Evolutionary conservation across 2,329 filamentous ascomycete genomes (phyloP), one percentile per base, ranked within the genome.

Genomic region (Penicillium hesseltinei): DNA sequence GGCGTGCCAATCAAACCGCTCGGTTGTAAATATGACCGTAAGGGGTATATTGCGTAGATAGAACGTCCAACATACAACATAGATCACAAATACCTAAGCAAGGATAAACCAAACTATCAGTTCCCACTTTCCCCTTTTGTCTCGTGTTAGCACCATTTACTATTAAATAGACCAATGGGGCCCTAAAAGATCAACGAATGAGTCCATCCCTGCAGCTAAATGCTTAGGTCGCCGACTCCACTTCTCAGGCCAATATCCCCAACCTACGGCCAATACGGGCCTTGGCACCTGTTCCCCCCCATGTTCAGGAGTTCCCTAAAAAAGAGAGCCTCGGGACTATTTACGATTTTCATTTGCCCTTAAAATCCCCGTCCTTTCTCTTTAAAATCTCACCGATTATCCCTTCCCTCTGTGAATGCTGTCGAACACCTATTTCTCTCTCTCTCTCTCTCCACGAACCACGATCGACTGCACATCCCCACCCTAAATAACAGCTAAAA

Each of bases 1-100:
- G 71, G 66, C 75, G 78, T 49, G 67, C 79, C 23, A 87, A 86
- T 64, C 73, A 71, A 46, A 55, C 54, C 5, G 68, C 64, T 5
- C 54, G 44, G 5, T 38, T 59, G 33, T 57, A 45, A 48, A 36
- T 38, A 1, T 25, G 19, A 38, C 29, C 4, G 51, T 35, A 48
- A 54, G 51, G 36, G n/a, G n/a, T n/a, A n/a, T 47, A 23, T 8
- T n/a, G 15, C 15, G 31, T 47, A 47, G 13, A 47, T 39, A 29
- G 10, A 50, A 50, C 29, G 23, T 23, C 31, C 42, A 27, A 36
- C 17, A 51, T 43, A 43, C 19, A 38, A 43, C 19, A 44, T 51
- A 51, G 39, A 51, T 52, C 39, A 56, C 43, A 19, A 46, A 39
- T 29, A n/a, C 19, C 5, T 5, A 49, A 36, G 52, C 44, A 54